Evolutionary conservation across 2,329 filamentous ascomycete genomes (phyloP).

Genomic region (Aspergillus sp.): DNA sequence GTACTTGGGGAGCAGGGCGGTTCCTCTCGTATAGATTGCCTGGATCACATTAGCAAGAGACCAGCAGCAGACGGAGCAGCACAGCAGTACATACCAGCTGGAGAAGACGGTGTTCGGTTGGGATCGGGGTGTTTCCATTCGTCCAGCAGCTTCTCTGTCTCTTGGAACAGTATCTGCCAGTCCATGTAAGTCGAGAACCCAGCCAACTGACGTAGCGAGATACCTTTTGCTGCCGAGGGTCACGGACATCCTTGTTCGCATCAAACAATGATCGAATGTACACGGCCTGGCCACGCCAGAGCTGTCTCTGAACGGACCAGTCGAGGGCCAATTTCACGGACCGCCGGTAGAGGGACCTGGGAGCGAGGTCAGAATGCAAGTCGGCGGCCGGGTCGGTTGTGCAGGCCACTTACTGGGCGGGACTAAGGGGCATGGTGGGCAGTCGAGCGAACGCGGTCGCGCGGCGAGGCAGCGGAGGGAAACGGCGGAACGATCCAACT

Average conservation of each 20-base stretch:
- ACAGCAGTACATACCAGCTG: slow-evolving; percentile 59
- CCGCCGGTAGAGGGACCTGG: slow-evolving; percentile 71
- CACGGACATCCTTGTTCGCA: slow-evolving; percentile 74
- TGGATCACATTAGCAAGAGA: slow-evolving; percentile 29
- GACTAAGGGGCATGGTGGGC: too few relatives aligned
- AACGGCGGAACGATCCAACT: too few relatives aligned
- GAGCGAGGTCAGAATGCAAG: slow-evolving; percentile 18
- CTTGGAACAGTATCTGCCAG: slow-evolving; percentile 64
- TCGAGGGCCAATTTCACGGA: slow-evolving; percentile 88
- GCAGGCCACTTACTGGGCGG: too few relatives aligned
- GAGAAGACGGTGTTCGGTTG: slow-evolving; percentile 78
- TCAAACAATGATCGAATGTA: slow-evolving; percentile 96
- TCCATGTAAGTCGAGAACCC: not conserved
- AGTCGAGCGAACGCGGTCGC: too few relatives aligned
- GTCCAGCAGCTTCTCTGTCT: slow-evolving; percentile 79
- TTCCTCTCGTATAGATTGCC: slow-evolving; percentile 97
- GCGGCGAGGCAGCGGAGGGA: too few relatives aligned
- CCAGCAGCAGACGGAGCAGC: not conserved
- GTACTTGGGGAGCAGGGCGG: slow-evolving; percentile 66
- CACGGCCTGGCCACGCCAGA: slow-evolving; percentile 92
- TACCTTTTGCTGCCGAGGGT: slow-evolving; percentile 81
- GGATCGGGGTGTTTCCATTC: slow-evolving; percentile 98
- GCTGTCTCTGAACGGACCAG: slow-evolving; percentile 84
- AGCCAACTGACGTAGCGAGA: slow-evolving; percentile 11
- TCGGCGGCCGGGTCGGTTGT: too few relatives aligned